Conservation (phyloP, 345 rosid species). For the Linum lewisii region DNA sequence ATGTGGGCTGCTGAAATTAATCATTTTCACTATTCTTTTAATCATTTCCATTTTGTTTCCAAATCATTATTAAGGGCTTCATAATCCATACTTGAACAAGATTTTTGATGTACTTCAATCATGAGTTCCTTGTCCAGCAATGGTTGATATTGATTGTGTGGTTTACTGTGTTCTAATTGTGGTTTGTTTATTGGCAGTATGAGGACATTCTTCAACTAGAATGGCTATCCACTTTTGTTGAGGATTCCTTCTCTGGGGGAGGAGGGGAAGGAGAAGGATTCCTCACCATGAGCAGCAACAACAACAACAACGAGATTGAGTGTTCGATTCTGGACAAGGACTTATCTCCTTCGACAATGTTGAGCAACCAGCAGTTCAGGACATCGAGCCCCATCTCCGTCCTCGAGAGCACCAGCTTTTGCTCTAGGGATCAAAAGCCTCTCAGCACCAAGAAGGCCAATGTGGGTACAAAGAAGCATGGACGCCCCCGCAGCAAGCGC, state of each 20-base stretch:
- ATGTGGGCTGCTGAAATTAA: too few relatives aligned
- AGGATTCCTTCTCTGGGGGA: conserved; percentile 74
- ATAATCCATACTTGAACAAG: too few relatives aligned
- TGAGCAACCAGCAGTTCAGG: conserved; percentile 37
- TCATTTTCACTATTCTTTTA: too few relatives aligned
- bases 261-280: too few relatives aligned
- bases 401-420: conserved; percentile 83
- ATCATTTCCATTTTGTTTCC: too few relatives aligned
- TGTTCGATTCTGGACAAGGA: conserved; percentile 29
- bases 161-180: conserved; percentile 1
- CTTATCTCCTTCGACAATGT: conserved; percentile 16
- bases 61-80: too few relatives aligned
- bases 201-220: conserved; percentile 91
- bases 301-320: too few relatives aligned
- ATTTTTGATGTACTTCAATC: too few relatives aligned
- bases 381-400: conserved; percentile 84
- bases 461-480: conserved; percentile 31
- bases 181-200: conserved; percentile 37
- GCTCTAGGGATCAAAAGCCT: conserved; percentile 44
- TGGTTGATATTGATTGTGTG: neutral
- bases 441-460: conserved; percentile 28
- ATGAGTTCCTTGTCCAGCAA: too few relatives aligned
- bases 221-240: conserved; percentile 58
- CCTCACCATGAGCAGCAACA: conserved; percentile 48
- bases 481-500: conserved; percentile 90